phyloP scores from a whole-genome alignment of 176 grass and related monocot species.

The Melocanna baccifera region DNA sequence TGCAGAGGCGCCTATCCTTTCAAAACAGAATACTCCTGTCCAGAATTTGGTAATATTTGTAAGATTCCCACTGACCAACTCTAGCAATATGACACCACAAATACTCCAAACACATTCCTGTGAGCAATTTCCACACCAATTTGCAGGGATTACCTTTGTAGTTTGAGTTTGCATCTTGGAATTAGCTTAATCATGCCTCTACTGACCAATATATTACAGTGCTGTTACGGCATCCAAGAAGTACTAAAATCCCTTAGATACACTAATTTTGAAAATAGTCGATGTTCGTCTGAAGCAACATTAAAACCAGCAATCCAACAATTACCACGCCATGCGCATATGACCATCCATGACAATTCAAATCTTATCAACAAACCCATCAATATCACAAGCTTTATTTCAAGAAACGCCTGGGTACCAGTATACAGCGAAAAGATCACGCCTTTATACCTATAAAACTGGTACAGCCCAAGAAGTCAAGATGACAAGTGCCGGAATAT shows the following conservation, averaged over 20 bases:
- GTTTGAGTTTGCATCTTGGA: background rate
- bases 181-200: background rate
- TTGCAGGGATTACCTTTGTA: background rate
- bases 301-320: background rate
- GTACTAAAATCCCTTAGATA: background rate
- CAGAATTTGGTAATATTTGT: background rate
- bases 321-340: background rate
- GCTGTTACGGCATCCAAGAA: background rate
- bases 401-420: background rate
- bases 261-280: background rate
- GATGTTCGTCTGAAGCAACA: background rate
- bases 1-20: background rate
- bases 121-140: background rate
- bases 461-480: background rate
- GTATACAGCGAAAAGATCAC: slow-evolving; percentile 23
- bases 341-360: background rate
- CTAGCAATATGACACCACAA: background rate
- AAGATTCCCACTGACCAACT: background rate
- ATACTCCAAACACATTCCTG: background rate
- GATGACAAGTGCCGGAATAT: background rate
- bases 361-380: background rate
- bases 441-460: background rate
- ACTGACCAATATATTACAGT: background rate
- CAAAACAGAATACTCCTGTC: background rate
- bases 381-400: slow-evolving; percentile 30